These are phyloP conservation scores for Kwoniella pini DNA, from an alignment of 768 basidiomycete genomes.

Conservation along the genomic window DNA sequence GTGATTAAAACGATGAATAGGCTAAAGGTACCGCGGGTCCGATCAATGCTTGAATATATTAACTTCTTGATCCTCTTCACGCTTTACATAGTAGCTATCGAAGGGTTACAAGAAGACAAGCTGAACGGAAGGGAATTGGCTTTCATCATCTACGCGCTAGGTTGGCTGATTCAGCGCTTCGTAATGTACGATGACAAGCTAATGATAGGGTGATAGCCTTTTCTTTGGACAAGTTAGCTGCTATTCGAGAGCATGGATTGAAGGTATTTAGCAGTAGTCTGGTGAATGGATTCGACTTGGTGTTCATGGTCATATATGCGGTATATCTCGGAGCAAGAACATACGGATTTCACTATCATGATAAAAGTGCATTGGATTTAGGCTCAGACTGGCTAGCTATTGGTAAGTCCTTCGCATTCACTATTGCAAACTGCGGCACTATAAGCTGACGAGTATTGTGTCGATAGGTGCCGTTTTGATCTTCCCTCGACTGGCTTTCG, in stretches of 20 bases:
- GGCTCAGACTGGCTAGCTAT: conserved; percentile 83
- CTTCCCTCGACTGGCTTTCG: conserved; percentile 89
- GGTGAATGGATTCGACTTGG: conserved; percentile 83
- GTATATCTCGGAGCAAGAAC: conserved; percentile 74
- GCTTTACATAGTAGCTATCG: conserved; percentile 79
- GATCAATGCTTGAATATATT: conserved; percentile 82
- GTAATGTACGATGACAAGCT: no score
- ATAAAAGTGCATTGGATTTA: conserved; percentile 65
- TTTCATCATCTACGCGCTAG: conserved; percentile 68
- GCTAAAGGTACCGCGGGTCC: conserved; percentile 88
- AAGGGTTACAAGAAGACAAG: conserved; percentile 64
- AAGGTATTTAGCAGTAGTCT: conserved; percentile 57
- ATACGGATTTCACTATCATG: conserved; percentile 71
- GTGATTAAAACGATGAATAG: conserved; percentile 9
- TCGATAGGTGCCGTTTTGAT: conserved; percentile 68
- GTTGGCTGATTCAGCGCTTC: conserved; percentile 39
- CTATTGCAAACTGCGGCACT: no score
- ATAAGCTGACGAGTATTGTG: conserved; percentile 3
- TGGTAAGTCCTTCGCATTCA: no score
- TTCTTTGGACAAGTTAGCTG: conserved; percentile 85
- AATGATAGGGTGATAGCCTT: conserved; percentile 76
- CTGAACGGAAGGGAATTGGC: conserved; percentile 68
- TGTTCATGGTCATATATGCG: conserved; percentile 79
- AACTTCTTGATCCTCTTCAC: conserved; percentile 86
- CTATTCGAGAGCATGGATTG: conserved; percentile 94